These are phyloP conservation scores for Brassica cretica DNA, from an alignment of 345 rosid genomes.

Conservation along the genomic window DNA sequence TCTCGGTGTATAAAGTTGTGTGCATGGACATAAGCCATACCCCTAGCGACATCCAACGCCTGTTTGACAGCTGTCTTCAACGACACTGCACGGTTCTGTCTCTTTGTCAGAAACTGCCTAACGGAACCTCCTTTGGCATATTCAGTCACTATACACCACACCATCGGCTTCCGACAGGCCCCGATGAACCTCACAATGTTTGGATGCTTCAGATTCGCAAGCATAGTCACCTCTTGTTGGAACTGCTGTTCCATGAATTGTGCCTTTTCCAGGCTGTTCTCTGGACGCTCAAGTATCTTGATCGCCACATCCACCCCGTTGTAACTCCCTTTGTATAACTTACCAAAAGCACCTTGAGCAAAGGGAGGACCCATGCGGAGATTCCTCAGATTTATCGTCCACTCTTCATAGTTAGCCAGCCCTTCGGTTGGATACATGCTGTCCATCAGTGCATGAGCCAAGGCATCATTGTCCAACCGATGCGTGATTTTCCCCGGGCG, in stretches of 20 bases:
- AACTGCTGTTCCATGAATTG: conserved; percentile 48
- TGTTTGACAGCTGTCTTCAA: conserved; percentile 47
- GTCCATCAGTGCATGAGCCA: conserved; percentile 59
- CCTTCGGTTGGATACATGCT: conserved; percentile 50
- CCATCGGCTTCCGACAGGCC: conserved; percentile 46
- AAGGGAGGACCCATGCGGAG: conserved; percentile 57
- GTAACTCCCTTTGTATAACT: conserved; percentile 47
- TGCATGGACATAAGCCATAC: conserved; percentile 53
- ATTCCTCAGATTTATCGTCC: conserved; percentile 59
- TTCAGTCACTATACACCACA: conserved; percentile 47
- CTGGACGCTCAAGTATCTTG: conserved; percentile 46
- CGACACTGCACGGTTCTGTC: conserved; percentile 46
- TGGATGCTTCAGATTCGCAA: conserved; percentile 41
- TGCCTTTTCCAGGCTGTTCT: conserved; percentile 34
- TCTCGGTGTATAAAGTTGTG: conserved; percentile 50
- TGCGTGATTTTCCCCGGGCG: conserved; percentile 49
- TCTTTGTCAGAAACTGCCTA: conserved; percentile 40
- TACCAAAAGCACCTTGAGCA: conserved; percentile 68
- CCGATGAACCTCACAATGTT: conserved; percentile 46
- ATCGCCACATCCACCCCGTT: conserved; percentile 47
- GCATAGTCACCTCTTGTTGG: conserved; percentile 44
- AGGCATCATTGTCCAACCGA: conserved; percentile 51
- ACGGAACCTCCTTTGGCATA: conserved; percentile 48
- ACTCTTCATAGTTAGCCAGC: conserved; percentile 50
- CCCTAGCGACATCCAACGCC: conserved; percentile 54